Conservation (phyloP, 139 green algal species). For the Tetraselmis striata region DNA sequence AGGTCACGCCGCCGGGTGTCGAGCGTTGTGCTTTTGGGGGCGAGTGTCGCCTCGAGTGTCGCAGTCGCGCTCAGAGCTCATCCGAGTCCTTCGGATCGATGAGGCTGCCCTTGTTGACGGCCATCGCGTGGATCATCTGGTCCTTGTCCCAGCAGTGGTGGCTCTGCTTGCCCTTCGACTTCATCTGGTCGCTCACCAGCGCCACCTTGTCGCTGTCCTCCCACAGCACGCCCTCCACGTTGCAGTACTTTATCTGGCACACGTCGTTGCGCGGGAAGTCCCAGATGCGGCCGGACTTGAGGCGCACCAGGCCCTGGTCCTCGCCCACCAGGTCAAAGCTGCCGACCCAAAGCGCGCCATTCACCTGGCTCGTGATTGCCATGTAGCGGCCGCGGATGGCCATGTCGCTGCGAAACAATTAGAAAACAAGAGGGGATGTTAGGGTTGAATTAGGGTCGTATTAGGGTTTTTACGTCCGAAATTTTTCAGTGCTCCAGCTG, state of each 20-base stretch:
- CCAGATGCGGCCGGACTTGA: not conserved
- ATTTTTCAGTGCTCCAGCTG: constrained; percentile 16
- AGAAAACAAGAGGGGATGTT: not conserved
- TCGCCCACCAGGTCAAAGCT: constrained; percentile 29
- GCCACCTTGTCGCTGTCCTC: constrained; percentile 27
- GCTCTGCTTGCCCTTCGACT: constrained; percentile 27
- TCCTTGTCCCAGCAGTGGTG: constrained; percentile 31
- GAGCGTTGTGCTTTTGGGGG: no score
- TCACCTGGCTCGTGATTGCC: constrained; percentile 30
- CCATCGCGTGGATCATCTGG: constrained; percentile 20
- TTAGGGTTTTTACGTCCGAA: constrained; percentile 19
- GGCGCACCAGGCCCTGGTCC: constrained; percentile 12
- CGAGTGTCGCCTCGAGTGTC: no score
- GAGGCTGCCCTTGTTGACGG: not conserved
- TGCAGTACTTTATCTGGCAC: constrained; percentile 40
- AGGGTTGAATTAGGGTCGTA: constrained; percentile 31
- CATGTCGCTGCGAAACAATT: not conserved
- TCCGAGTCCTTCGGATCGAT: not conserved
- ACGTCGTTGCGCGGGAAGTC: constrained; percentile 33
- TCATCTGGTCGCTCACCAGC: constrained; percentile 20
- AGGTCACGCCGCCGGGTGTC: no score
- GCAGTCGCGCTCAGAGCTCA: not conserved
- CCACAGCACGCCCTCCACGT: constrained; percentile 40
- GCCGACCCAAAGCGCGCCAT: constrained; percentile 34
- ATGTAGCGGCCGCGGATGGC: constrained; percentile 4